Evolutionary conservation across 768 basidiomycete species (phyloP).

Genomic region (Strobilomyces echinocephalus): DNA sequence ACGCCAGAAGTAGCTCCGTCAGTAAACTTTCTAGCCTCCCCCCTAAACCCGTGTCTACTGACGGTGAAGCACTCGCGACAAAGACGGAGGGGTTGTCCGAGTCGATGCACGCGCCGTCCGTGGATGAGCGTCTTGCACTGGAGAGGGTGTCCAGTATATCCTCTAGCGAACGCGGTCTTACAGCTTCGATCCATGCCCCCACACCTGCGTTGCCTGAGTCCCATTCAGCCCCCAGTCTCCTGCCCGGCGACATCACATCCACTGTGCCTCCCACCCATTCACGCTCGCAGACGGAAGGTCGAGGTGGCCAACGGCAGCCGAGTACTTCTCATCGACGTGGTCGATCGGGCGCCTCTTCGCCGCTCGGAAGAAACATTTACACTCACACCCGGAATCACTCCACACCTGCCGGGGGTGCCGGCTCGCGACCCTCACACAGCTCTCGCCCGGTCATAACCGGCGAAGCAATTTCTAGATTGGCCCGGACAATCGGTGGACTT

Average conservation of each 20-base stretch:
- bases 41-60: constrained; percentile 3
- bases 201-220: constrained; percentile 34
- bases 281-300: constrained; percentile 56
- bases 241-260: constrained; percentile 31
- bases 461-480: constrained; percentile 64
- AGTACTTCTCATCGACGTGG: constrained; percentile 32
- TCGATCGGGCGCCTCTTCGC: constrained; percentile 43
- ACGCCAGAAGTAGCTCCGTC: constrained; percentile 10
- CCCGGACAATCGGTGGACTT: constrained; percentile 51
- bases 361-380: constrained; percentile 35
- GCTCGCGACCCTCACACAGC: constrained; percentile 40
- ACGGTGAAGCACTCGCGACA: constrained; percentile 10
- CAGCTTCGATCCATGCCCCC: constrained; percentile 57
- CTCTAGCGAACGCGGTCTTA: constrained; percentile 34
- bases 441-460: constrained; percentile 68
- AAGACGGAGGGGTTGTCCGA: constrained; percentile 21
- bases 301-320: constrained; percentile 32
- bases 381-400: constrained; percentile 58
- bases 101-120: constrained; percentile 25
- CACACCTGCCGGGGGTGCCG: constrained; percentile 40
- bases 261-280: constrained; percentile 37
- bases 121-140: constrained; percentile 14
- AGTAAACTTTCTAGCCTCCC: constrained; percentile 13
- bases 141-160: constrained; percentile 17
- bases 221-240: constrained; percentile 32